Percentiles rank a stretch among this genome's conserved stretches.
phyloP scores from a whole-genome alignment of 202 grass and related monocot species.

The Panicum hallii region DNA sequence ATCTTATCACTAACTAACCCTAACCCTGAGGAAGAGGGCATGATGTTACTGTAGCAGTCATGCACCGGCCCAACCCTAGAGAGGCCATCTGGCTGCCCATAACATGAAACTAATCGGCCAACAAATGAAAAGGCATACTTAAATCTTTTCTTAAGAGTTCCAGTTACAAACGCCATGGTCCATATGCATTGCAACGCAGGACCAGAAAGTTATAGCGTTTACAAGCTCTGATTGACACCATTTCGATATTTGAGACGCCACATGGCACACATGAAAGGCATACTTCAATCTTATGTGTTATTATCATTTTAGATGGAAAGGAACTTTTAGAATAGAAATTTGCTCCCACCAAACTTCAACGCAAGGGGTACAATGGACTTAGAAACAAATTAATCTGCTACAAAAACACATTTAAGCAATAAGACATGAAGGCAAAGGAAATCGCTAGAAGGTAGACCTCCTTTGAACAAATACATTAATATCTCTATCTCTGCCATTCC shows the following conservation, averaged over 20 bases:
- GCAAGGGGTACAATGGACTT: constrained; percentile 4
- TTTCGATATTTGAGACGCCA: neutral
- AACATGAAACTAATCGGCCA: neutral
- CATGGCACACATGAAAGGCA: neutral
- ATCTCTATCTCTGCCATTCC: constrained; percentile 89
- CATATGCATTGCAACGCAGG: neutral
- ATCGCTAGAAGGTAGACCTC: constrained; percentile 59
- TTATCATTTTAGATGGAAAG: constrained; percentile 10
- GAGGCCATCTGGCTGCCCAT: too few relatives aligned
- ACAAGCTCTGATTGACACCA: neutral
- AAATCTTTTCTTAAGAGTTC: neutral
- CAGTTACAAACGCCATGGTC: neutral
- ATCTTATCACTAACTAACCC: too few relatives aligned
- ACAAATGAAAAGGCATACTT: neutral
- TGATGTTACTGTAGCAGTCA: too few relatives aligned
- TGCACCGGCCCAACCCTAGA: too few relatives aligned
- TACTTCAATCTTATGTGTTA: constrained; percentile 26
- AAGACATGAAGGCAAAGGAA: constrained; percentile 22
- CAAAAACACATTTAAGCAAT: constrained; percentile 26
- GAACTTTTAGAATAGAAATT: constrained; percentile 35
- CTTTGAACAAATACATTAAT: constrained; percentile 88
- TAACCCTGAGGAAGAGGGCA: too few relatives aligned
- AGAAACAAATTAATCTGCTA: constrained; percentile 14
- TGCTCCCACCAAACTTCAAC: constrained; percentile 15
- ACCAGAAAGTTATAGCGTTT: neutral